Evolutionary conservation across 1,284 basidiomycete species (phyloP), one percentile per base, ranked within the genome.

Genomic region (Xerocomus tenax): DNA sequence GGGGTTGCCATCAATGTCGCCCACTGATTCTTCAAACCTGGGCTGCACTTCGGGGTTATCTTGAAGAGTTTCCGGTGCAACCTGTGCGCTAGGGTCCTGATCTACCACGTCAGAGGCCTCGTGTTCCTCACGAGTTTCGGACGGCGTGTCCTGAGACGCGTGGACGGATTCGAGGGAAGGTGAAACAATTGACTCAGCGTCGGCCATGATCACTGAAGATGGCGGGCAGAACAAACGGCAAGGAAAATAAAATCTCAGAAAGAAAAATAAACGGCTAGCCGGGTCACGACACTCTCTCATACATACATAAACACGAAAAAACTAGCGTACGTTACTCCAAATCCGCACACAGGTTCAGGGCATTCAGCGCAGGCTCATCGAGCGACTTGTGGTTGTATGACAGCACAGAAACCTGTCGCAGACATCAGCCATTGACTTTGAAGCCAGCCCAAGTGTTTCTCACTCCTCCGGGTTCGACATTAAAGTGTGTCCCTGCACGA

Each of bases 381-480:
- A 91, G 72, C 43, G 74, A 79, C 57, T 74, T 71, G 68, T 91
- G 89, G 57, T 87, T 87, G 66, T 90, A 91, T 25, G 80, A 74
- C 15, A 89, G 70, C 42, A 87, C 74, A 8, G 81, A 75, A 47
- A 87, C 74, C 84, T 86, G 56, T 13, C 8, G 16, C 18, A 18
- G 30, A 12, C 36, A 50, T 52, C 21, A 54, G 43, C 53, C 49
- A 53, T 13, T 12, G 16, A 12, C 12, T 6, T 13, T 36, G 1
- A 8, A 8, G 18, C 19, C 0, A 3, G 34, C 21, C 5, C 19
- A 36, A 44, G 48, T 30, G 42, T 8, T 8, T 69, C 81, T 63
- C 66, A 87, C 85, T 52, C 87, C 85, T 55, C 81, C 86, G 3
- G 89, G 80, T 60, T 89, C 86, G 32, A 90, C 82, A 53, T 86